These are phyloP conservation scores for Acer negundo DNA, from an alignment of 345 rosid genomes.

Conservation along the genomic window DNA sequence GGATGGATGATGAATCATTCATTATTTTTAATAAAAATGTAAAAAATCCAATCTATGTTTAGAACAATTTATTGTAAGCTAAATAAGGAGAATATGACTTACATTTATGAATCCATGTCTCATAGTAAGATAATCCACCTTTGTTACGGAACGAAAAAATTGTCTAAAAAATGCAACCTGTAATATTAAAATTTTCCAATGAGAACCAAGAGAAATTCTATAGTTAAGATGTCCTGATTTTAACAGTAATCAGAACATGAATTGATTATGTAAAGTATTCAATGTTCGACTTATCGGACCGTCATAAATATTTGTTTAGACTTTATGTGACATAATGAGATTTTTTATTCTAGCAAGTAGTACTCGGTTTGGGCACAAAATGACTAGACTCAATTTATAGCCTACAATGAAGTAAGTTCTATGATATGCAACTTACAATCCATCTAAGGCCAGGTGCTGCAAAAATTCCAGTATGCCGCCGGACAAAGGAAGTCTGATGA, in stretches of 20 bases:
- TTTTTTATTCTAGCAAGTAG: too few relatives aligned
- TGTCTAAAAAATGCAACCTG: constrained; percentile 53
- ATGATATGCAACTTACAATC: constrained; percentile 34
- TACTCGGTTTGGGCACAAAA: too few relatives aligned
- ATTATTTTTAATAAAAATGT: not conserved
- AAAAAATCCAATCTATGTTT: not conserved
- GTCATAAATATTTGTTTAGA: too few relatives aligned
- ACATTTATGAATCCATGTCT: constrained; percentile 50
- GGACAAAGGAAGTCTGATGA: constrained; percentile 48
- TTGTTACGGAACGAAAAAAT: constrained; percentile 43
- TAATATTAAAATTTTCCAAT: not conserved
- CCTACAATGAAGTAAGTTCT: not conserved
- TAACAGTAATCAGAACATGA: too few relatives aligned
- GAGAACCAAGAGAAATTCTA: not conserved
- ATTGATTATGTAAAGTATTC: too few relatives aligned
- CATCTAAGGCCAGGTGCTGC: constrained; percentile 45
- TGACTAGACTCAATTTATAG: too few relatives aligned
- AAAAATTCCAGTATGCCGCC: constrained; percentile 43
- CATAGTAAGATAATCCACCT: constrained; percentile 48
- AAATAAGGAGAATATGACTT: constrained; percentile 1
- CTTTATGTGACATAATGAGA: not conserved
- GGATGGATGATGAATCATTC: too few relatives aligned
- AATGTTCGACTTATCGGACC: too few relatives aligned
- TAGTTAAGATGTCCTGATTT: not conserved
- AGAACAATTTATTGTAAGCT: not conserved